Percentiles rank a stretch among this genome's conserved stretches.
Evolutionary conservation across 2,329 filamentous ascomycete genomes (phyloP).

Genomic region (Colletotrichum sp.): DNA sequence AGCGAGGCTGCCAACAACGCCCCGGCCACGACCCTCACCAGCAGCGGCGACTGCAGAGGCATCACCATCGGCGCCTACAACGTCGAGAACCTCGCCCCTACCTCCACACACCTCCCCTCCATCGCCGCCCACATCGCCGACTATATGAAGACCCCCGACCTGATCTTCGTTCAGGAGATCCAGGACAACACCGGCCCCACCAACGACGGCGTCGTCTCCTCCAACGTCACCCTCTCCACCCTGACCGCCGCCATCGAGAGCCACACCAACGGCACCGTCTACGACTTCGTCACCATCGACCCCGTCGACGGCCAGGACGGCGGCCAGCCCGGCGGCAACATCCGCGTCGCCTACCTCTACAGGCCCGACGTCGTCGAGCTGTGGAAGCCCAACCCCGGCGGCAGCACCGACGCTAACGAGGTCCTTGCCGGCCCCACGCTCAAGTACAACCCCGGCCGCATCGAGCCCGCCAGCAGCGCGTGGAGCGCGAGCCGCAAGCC

Average conservation of each 20-base stretch:
- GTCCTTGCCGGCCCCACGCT: constrained; percentile 64
- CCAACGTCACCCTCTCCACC: constrained; percentile 63
- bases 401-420: constrained; percentile 57
- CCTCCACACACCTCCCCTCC: constrained; percentile 57
- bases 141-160: constrained; percentile 66
- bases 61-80: constrained; percentile 74
- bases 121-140: constrained; percentile 70
- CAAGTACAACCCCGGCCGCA: constrained; percentile 70
- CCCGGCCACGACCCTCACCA: constrained; percentile 56
- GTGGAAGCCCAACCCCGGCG: constrained; percentile 63
- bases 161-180: constrained; percentile 74
- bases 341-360: constrained; percentile 75
- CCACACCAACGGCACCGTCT: constrained; percentile 49
- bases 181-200: constrained; percentile 70
- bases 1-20: constrained; percentile 51
- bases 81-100: constrained; percentile 69
- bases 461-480: constrained; percentile 65
- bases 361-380: constrained; percentile 63
- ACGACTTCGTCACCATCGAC: constrained; percentile 64
- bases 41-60: constrained; percentile 61
- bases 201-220: constrained; percentile 61
- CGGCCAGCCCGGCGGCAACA: constrained; percentile 73
- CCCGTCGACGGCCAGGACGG: constrained; percentile 68
- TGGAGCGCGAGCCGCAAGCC: constrained; percentile 71
- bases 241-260: constrained; percentile 58